phyloP scores from a whole-genome alignment of 805 yeast genomes.

The Suhomyces kilbournensis region DNA sequence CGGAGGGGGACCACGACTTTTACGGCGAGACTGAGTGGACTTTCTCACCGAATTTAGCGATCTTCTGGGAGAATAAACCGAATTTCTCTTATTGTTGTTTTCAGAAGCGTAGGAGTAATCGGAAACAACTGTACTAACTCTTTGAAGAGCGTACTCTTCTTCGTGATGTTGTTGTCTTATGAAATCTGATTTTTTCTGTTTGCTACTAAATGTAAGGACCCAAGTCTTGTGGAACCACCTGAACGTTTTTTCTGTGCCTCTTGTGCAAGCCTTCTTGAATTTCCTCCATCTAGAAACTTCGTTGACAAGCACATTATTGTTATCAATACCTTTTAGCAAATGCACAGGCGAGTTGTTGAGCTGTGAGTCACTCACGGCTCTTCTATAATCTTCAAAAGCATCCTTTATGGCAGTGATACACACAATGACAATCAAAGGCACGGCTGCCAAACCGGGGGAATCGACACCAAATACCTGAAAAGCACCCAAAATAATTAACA shows the following conservation, averaged over 20 bases:
- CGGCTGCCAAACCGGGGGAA: slow-evolving; percentile 71
- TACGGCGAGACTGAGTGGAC: background rate
- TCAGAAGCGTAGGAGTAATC: slow-evolving; percentile 20
- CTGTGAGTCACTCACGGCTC: slow-evolving; percentile 62
- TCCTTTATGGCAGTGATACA: slow-evolving; percentile 71
- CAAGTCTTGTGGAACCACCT: slow-evolving; percentile 19
- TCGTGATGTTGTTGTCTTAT: slow-evolving; percentile 22
- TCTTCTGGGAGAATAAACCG: slow-evolving; percentile 10
- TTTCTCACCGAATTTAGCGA: background rate
- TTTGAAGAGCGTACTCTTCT: slow-evolving; percentile 27
- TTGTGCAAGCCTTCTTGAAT: slow-evolving; percentile 59
- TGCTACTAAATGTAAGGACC: slow-evolving; percentile 25
- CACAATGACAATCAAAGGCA: slow-evolving; percentile 78
- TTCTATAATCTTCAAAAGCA: slow-evolving; percentile 72
- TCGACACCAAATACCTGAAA: slow-evolving; percentile 63
- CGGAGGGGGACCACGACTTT: background rate
- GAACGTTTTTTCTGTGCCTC: slow-evolving; percentile 16
- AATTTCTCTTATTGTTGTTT: slow-evolving; percentile 6
- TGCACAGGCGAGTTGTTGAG: slow-evolving; percentile 66
- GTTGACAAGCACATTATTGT: slow-evolving; percentile 56
- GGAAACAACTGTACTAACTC: slow-evolving; percentile 38
- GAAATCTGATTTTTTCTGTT: slow-evolving; percentile 21
- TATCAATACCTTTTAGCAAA: slow-evolving; percentile 49
- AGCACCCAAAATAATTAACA: slow-evolving; percentile 52
- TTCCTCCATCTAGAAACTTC: slow-evolving; percentile 62